A percentile compares a stretch with the other conserved stretches of the same genome.
Evolutionary conservation across 768 basidiomycete species (phyloP).

Genomic region (Phylloporus scabripes): DNA sequence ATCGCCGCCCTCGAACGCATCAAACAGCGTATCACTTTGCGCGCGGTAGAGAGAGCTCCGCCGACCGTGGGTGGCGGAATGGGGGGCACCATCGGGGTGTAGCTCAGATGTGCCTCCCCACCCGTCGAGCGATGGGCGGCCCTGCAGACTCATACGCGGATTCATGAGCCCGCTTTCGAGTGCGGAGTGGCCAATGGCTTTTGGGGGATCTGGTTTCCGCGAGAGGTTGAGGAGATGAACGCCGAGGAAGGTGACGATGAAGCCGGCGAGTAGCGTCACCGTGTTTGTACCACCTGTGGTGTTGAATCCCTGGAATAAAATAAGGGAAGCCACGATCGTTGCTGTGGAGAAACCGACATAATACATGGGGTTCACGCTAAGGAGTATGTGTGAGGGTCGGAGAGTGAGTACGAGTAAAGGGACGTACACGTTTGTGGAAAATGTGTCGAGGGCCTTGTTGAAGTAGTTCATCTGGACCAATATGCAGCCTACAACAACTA

Average conservation of each 20-base stretch:
- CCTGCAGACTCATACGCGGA: slow-evolving; percentile 75
- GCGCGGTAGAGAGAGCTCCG: slow-evolving; percentile 61
- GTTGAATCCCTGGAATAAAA: slow-evolving; percentile 97
- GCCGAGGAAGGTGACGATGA: slow-evolving; percentile 90
- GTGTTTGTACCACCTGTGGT: slow-evolving; percentile 79
- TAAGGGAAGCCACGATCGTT: slow-evolving; percentile 89
- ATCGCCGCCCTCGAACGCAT: slow-evolving; percentile 57
- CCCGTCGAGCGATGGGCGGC: slow-evolving; percentile 74
- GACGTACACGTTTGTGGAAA: slow-evolving; percentile 94
- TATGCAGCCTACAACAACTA: slow-evolving; percentile 79
- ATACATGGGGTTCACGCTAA: slow-evolving; percentile 94
- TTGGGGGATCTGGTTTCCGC: slow-evolving; percentile 47
- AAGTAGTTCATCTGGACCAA: slow-evolving; percentile 94
- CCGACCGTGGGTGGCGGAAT: slow-evolving; percentile 50
- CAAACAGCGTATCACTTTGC: slow-evolving; percentile 65
- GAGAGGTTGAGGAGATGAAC: slow-evolving; percentile 92
- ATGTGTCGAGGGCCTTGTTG: slow-evolving; percentile 96
- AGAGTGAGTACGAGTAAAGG: background rate
- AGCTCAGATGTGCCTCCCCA: slow-evolving; percentile 46
- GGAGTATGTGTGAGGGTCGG: background rate
- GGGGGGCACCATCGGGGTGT: slow-evolving; percentile 20
- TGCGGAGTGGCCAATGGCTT: slow-evolving; percentile 43
- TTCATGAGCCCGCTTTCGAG: slow-evolving; percentile 68
- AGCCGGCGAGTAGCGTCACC: slow-evolving; percentile 82
- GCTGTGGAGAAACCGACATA: slow-evolving; percentile 95